Conservation (phyloP, 2,329 filamentous ascomycete genomes). For the Colletotrichum brevisporum region DNA sequence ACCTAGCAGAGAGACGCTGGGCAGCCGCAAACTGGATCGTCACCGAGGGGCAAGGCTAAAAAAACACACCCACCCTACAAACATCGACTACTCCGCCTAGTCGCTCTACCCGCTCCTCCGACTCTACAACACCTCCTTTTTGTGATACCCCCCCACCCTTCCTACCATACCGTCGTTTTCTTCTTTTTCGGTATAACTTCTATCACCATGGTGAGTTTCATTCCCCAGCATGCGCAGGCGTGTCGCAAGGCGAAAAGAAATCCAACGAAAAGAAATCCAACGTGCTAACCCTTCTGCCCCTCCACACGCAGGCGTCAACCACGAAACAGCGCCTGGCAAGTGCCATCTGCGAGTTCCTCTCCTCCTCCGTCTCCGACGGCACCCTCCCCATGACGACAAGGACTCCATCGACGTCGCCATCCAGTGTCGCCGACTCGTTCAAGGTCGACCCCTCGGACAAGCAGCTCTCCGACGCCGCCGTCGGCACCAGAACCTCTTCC, state of each 20-base stretch:
- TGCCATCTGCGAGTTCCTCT: slow-evolving; percentile 96
- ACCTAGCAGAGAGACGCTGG: not conserved
- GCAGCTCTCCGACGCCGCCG: slow-evolving; percentile 82
- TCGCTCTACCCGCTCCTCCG: not conserved
- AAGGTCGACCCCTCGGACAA: slow-evolving; percentile 89
- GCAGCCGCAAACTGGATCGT: slow-evolving; percentile 29
- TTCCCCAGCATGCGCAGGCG: not conserved
- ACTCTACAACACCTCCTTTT: not conserved
- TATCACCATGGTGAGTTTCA: slow-evolving; percentile 33
- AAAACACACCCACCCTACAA: slow-evolving; percentile 1
- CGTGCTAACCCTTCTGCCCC: slow-evolving; percentile 1
- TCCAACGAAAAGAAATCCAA: not conserved
- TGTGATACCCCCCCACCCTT: slow-evolving; percentile 17
- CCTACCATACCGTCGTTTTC: not conserved
- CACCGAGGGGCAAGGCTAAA: not conserved
- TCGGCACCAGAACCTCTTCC: slow-evolving; percentile 90
- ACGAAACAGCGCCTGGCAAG: slow-evolving; percentile 91
- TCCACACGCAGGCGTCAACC: slow-evolving; percentile 56
- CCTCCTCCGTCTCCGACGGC: slow-evolving; percentile 86
- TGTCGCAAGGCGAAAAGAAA: no score
- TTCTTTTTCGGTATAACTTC: slow-evolving; percentile 14
- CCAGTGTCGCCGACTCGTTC: slow-evolving; percentile 95
- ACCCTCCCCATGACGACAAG: slow-evolving; percentile 88
- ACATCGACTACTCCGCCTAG: not conserved
- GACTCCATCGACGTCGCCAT: slow-evolving; percentile 95